Evolutionary conservation across 495 filamentous ascomycete genomes (phyloP), one percentile per base, ranked within the genome.

Genomic region (Tuber brumale): DNA sequence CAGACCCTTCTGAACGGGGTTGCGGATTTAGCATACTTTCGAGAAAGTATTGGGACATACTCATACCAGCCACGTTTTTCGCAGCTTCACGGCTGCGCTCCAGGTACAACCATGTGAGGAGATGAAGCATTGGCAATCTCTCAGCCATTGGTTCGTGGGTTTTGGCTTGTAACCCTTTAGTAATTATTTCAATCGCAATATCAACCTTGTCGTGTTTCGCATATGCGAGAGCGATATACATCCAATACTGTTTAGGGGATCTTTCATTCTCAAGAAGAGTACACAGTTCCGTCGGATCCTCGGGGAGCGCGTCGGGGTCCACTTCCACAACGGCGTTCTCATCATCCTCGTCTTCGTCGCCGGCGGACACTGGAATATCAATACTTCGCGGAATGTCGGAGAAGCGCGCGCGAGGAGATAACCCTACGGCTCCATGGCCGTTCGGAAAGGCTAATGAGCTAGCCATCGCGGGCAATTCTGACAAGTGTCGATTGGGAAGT

Each of bases 211-310:
- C 89, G 84, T 97, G 94, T 85, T 97, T 98, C 41, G 95, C 94
- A 82, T 99, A 98, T n/a, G 95, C 96, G 46, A 97, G 88, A 44
- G 95, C 92, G 77, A 97, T 94, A 21, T 92, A 93, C 87, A 98
- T 94, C 95, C 95, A 99, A 82, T 94, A 95, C 44, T 90, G 91
- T 77, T 94, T 91, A 31, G 91, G 91, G 4, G 93, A 93, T 75
- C 90, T 89, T 83, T 98, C 95, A 76, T 94, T 95, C 84, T 98
- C 95, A 73, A 99, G 88, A 57, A 98, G 87, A 3, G 92, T 93
- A 85, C 95, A 98, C 16, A 99, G 88, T 85, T 99, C 95, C 48
- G 94, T 97, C 3, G 95, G 95, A 80, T 99, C 95, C 81, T 98
- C 96, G 57, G 93, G 90, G 51, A 97, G 91, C 69, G 92, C 92